These are phyloP conservation scores for Termitomyces sp. DNA, from an alignment of 768 basidiomycete genomes.

Conservation along the genomic window DNA sequence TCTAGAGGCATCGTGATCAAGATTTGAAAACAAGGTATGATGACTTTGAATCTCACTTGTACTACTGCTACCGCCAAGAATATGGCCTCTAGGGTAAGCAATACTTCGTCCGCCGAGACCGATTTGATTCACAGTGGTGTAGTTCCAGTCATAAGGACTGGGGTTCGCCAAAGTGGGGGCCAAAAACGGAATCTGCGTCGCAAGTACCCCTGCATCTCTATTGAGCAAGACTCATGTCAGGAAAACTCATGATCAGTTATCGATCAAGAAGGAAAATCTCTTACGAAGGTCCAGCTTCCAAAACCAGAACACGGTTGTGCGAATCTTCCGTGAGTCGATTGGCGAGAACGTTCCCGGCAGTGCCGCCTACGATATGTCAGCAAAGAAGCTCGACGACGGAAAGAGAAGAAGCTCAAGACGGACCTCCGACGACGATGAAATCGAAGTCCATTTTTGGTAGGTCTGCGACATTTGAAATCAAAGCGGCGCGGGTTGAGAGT, in stretches of 20 bases:
- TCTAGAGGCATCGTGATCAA: neutral
- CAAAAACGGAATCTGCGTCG: slow-evolving; percentile 11
- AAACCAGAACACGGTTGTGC: slow-evolving; percentile 15
- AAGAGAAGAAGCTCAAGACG: neutral
- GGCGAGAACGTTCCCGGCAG: slow-evolving; percentile 13
- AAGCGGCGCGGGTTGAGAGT: slow-evolving; percentile 1
- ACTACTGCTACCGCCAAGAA: slow-evolving; percentile 20
- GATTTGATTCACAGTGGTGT: slow-evolving; percentile 17
- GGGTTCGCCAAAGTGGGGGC: neutral
- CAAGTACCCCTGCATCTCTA: slow-evolving; percentile 12
- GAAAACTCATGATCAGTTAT: neutral
- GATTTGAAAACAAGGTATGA: neutral
- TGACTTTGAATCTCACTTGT: slow-evolving; percentile 13
- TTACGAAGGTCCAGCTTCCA: slow-evolving; percentile 20
- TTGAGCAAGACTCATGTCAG: neutral
- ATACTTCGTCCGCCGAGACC: slow-evolving; percentile 16
- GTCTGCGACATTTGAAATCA: slow-evolving; percentile 2
- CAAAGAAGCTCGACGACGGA: neutral
- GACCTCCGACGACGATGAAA: slow-evolving; percentile 9
- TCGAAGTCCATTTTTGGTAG: neutral
- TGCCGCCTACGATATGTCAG: slow-evolving; percentile 9
- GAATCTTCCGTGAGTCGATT: slow-evolving; percentile 19
- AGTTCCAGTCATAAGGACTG: slow-evolving; percentile 21
- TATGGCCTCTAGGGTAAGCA: slow-evolving; percentile 18
- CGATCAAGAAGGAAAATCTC: slow-evolving; percentile 1